Evolutionary conservation across 2,329 filamentous ascomycete species (phyloP).

Genomic region (Pyricularia pennisetigena): DNA sequence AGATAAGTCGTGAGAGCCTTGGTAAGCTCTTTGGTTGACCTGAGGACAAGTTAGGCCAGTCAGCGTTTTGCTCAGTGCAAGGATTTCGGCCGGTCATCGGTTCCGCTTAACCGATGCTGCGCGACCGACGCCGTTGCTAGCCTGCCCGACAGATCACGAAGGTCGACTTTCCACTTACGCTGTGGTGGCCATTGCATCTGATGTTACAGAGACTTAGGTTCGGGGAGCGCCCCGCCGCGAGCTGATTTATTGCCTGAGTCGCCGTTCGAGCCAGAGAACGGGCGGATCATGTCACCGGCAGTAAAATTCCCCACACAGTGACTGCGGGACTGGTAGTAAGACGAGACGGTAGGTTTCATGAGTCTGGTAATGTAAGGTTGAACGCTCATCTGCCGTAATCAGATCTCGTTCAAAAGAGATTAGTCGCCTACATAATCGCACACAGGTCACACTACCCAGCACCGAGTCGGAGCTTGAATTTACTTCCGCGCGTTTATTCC

Average conservation of each 20-base stretch:
- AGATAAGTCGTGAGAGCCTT: constrained; percentile 46
- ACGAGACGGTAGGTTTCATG: neutral
- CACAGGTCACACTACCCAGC: neutral
- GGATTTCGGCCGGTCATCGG: neutral
- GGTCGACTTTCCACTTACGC: constrained; percentile 1
- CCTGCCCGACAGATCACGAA: neutral
- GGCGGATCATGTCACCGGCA: neutral
- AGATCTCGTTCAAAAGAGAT: neutral
- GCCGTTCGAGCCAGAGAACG: constrained; percentile 1
- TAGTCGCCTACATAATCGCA: neutral
- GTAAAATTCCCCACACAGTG: neutral
- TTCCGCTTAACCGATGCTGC: neutral
- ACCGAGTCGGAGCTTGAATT: neutral
- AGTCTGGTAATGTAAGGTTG: neutral
- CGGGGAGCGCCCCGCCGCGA: neutral
- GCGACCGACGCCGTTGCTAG: neutral
- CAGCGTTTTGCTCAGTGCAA: neutral
- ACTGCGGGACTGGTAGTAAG: neutral
- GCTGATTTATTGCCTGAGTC: constrained; percentile 1
- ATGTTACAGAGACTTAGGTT: neutral
- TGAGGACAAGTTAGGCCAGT: constrained; percentile 15
- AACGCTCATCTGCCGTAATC: neutral
- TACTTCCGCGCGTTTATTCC: neutral
- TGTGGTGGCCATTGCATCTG: constrained; percentile 3
- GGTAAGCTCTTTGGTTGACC: constrained; percentile 50